A percentile compares a stretch with the other conserved stretches of the same genome.
These are phyloP conservation scores for Drosera spatulata DNA, from an alignment of 179 eudicot species.

Conservation along the genomic window DNA sequence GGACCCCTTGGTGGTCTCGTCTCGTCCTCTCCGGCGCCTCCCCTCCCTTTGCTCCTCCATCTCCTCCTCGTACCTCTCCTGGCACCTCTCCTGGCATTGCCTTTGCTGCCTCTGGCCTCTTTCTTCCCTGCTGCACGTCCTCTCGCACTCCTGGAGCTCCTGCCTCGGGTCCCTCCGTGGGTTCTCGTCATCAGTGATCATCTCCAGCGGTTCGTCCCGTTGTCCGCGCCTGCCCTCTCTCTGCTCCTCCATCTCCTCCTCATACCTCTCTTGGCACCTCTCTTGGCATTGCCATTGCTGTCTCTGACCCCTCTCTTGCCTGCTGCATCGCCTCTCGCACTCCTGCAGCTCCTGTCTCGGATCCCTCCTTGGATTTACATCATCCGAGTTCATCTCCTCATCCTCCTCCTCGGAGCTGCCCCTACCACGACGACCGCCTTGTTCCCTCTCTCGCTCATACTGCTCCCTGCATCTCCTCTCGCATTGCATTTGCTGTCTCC, in stretches of 20 bases:
- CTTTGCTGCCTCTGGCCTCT: neutral
- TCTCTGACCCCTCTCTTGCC: neutral
- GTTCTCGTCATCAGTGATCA: neutral
- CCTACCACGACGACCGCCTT: neutral
- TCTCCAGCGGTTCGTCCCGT: neutral
- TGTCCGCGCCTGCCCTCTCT: neutral
- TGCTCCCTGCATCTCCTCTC: constrained; percentile 8
- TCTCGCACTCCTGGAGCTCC: no score
- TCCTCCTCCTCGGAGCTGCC: neutral
- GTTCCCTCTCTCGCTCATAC: neutral
- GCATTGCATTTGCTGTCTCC: constrained; percentile 1
- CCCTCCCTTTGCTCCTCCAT: neutral
- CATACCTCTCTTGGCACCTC: constrained; percentile 11
- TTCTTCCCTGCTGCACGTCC: neutral
- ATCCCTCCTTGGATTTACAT: neutral
- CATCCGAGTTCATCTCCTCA: neutral
- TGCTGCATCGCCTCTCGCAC: no score
- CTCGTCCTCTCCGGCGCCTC: neutral
- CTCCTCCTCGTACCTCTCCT: constrained; percentile 6
- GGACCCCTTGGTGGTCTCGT: no score
- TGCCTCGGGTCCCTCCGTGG: neutral
- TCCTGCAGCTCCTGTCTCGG: neutral
- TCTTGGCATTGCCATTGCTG: constrained; percentile 8
- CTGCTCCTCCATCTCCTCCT: neutral
- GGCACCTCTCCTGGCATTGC: constrained; percentile 17